Conservation (phyloP, 2,329 filamentous ascomycete genomes). For the Hypocrella siamensis region DNA sequence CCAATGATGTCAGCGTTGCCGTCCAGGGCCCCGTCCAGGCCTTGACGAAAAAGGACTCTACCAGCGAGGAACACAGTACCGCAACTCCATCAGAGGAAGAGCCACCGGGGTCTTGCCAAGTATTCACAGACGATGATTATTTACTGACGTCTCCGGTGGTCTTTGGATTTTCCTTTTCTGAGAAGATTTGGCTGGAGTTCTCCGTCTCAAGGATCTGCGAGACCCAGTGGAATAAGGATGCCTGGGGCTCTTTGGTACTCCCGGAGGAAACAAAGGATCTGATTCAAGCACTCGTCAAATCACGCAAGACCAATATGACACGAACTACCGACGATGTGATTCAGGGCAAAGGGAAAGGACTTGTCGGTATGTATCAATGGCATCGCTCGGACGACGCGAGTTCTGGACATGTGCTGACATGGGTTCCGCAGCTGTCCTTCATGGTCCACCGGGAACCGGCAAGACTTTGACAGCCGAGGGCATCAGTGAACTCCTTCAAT, state of each 20-base stretch:
- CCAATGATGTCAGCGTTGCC: too few relatives aligned
- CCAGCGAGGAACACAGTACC: conserved; percentile 1
- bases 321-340: conserved; percentile 74
- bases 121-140: conserved; percentile 70
- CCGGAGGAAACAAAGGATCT: conserved; percentile 44
- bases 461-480: conserved; percentile 82
- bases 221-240: conserved; percentile 70
- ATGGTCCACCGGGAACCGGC: conserved; percentile 74
- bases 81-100: conserved; percentile 6
- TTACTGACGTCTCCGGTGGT: conserved; percentile 73
- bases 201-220: conserved; percentile 64
- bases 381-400: background rate
- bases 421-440: conserved; percentile 43
- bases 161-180: conserved; percentile 71
- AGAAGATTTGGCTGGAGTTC: conserved; percentile 86
- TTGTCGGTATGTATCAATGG: conserved; percentile 38
- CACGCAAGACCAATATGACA: conserved; percentile 67
- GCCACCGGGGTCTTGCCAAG: conserved; percentile 15
- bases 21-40: too few relatives aligned
- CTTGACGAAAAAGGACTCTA: too few relatives aligned
- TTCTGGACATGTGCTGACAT: conserved; percentile 2
- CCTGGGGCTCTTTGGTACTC: conserved; percentile 70
- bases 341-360: conserved; percentile 71
- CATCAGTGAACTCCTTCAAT: conserved; percentile 68
- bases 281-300: conserved; percentile 63